These are phyloP conservation scores for Cordyceps fumosorosea DNA, from an alignment of 2,329 filamentous ascomycete genomes.

Conservation along the genomic window DNA sequence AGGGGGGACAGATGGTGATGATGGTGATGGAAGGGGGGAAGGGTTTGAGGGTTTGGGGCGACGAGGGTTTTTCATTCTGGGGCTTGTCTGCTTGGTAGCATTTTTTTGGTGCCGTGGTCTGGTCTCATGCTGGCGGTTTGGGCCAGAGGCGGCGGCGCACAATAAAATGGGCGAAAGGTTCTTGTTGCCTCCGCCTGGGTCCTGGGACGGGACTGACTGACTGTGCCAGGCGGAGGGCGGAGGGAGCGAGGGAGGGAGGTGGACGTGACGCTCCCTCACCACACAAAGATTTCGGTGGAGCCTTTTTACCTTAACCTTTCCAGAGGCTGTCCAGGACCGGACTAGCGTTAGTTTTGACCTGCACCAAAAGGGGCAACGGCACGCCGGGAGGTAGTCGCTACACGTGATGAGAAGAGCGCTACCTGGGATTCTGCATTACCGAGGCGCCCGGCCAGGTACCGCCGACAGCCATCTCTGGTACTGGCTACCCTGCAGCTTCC, in stretches of 20 bases:
- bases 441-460: not conserved
- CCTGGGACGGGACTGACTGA: not conserved
- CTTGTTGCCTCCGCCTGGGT: slow-evolving; percentile 11
- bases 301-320: not conserved
- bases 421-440: not conserved
- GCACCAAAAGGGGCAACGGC: not conserved
- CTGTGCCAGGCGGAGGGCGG: not conserved
- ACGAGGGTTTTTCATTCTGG: slow-evolving; percentile 26
- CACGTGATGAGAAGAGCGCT: not conserved
- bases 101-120: slow-evolving; percentile 27
- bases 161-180: slow-evolving; percentile 14
- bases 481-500: not conserved
- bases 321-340: not conserved
- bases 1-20: slow-evolving; percentile 8
- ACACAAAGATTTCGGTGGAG: slow-evolving; percentile 1
- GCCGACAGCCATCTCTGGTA: not conserved
- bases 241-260: not conserved
- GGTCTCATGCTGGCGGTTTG: slow-evolving; percentile 35
- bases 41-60: slow-evolving; percentile 11
- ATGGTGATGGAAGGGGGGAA: slow-evolving; percentile 8
- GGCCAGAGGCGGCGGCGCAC: slow-evolving; percentile 30
- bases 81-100: slow-evolving; percentile 29
- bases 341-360: not conserved
- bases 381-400: not conserved
- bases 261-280: slow-evolving; percentile 10